phyloP scores from a whole-genome alignment of 805 yeast genomes.

The Zygosaccharomyces kombuchaensis region DNA sequence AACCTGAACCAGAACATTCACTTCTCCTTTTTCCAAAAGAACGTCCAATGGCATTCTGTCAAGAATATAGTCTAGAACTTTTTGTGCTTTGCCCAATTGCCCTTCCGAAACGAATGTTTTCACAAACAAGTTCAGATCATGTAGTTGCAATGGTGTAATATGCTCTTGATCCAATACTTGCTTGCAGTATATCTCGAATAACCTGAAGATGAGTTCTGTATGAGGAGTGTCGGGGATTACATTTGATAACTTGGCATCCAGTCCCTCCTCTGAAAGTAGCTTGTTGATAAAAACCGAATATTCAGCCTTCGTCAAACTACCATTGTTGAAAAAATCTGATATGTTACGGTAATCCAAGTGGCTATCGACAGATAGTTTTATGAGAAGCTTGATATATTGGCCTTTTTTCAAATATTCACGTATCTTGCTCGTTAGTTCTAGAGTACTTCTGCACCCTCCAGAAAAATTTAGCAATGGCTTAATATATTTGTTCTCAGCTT shows the following conservation, averaged over 20 bases:
- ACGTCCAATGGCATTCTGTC: constrained; percentile 10
- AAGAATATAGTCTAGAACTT: constrained; percentile 18
- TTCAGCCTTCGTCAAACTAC: constrained; percentile 9
- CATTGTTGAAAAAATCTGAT: constrained; percentile 7
- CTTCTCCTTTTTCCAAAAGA: constrained; percentile 13
- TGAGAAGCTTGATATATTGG: constrained; percentile 11
- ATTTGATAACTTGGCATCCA: constrained; percentile 9
- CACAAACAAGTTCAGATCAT: constrained; percentile 19
- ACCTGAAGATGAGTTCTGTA: constrained; percentile 14
- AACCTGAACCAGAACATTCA: constrained; percentile 18
- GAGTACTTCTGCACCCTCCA: neutral
- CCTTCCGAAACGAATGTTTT: constrained; percentile 16
- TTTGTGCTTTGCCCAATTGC: constrained; percentile 25
- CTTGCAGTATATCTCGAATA: constrained; percentile 14
- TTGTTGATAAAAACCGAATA: constrained; percentile 15
- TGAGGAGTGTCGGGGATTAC: constrained; percentile 14
- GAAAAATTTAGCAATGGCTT: neutral
- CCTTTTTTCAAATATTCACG: constrained; percentile 9
- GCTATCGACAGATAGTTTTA: constrained; percentile 12
- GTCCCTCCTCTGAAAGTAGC: constrained; percentile 7
- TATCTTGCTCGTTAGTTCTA: neutral
- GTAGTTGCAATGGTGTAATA: constrained; percentile 13
- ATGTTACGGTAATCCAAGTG: constrained; percentile 9
- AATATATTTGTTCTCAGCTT: constrained; percentile 1
- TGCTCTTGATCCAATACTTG: constrained; percentile 5